phyloP scores from a whole-genome alignment of 2,329 filamentous ascomycete genomes.

The Colletotrichum australisinense region DNA sequence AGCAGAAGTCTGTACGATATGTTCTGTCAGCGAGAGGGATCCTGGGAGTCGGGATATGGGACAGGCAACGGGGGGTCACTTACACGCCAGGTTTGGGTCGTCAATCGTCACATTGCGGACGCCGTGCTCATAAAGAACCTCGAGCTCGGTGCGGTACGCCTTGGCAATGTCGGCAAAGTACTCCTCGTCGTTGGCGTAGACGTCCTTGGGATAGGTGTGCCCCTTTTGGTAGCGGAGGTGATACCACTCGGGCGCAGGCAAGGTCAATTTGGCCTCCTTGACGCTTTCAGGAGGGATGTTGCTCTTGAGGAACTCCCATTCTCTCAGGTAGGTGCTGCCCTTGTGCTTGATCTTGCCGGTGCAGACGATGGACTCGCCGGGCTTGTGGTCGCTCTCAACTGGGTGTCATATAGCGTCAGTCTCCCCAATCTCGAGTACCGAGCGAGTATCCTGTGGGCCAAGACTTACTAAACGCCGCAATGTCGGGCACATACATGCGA shows the following conservation, averaged over 20 bases:
- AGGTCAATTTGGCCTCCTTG: constrained; percentile 73
- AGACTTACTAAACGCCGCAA: constrained; percentile 52
- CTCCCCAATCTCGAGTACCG: neutral
- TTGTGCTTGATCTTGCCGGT: constrained; percentile 59
- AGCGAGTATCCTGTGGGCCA: neutral
- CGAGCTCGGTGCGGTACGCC: constrained; percentile 66
- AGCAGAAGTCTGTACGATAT: constrained; percentile 66
- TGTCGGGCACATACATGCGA: constrained; percentile 52
- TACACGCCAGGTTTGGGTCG: constrained; percentile 68
- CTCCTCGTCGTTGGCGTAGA: constrained; percentile 65
- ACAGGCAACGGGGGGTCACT: neutral
- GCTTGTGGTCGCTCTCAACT: constrained; percentile 58
- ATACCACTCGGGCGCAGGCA: constrained; percentile 74
- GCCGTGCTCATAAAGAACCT: constrained; percentile 65
- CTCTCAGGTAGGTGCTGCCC: constrained; percentile 54
- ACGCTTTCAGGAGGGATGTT: constrained; percentile 68
- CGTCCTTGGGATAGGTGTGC: constrained; percentile 65
- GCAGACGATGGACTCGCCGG: constrained; percentile 58
- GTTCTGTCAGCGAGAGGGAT: neutral
- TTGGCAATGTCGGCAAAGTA: constrained; percentile 68
- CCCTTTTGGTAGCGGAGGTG: constrained; percentile 69
- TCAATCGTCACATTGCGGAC: constrained; percentile 70
- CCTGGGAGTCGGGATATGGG: no score
- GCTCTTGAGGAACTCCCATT: constrained; percentile 56
- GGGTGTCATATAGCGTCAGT: neutral